Evolutionary conservation across 345 rosid genomes (phyloP), one percentile per base, ranked within the genome.

Genomic region (Eutrema japonicum): DNA sequence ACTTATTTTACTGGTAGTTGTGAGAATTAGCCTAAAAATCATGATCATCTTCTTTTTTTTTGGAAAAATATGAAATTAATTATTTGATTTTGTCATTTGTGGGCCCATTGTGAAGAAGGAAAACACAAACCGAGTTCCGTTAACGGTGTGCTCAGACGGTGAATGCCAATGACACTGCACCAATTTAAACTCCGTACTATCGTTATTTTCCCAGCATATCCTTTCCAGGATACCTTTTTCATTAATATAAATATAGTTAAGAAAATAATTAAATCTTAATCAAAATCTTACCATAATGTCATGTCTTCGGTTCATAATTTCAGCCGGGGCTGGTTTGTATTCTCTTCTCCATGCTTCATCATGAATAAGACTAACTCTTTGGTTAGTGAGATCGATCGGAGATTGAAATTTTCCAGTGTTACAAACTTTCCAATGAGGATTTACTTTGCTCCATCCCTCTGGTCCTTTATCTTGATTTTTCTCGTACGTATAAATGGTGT

Each of bases 121-220:
- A 41, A 33, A 50, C n/a, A 32, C 47, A 3, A 2, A 84, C 97
- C 89, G 85, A 40, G 83, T 40, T 50, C 89, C 88, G 57, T 88
- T 76, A 63, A 90, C 22, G 6, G 82, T 79, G 47, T 92, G 94
- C 69, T 89, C 92, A 6, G 96, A 81, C 0, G 94, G 91, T 6
- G 88, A 55, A 75, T 88, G 96, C 95, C 92, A 90, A 52, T 90
- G 95, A 10, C 84, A 82, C 11, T 88, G 91, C 7, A 51, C 4
- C 51, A 88, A 61, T 5, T 76, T 78, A 80, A 77, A 89, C 26
- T 45, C 29, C 7, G 87, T 86, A 37, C 78, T 11, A 92, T 78
- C 32, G n/a, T 77, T 43, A 89, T 64, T 29, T 81, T 58, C 29
- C 97, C 94, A 0, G 96, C 94, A 59, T 87, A 81, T 36, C 85